A percentile compares a stretch with the other conserved stretches of the same genome.
These are phyloP conservation scores for Sextonia rubra DNA, from an alignment of 164 flowering plant genomes.

Conservation along the genomic window DNA sequence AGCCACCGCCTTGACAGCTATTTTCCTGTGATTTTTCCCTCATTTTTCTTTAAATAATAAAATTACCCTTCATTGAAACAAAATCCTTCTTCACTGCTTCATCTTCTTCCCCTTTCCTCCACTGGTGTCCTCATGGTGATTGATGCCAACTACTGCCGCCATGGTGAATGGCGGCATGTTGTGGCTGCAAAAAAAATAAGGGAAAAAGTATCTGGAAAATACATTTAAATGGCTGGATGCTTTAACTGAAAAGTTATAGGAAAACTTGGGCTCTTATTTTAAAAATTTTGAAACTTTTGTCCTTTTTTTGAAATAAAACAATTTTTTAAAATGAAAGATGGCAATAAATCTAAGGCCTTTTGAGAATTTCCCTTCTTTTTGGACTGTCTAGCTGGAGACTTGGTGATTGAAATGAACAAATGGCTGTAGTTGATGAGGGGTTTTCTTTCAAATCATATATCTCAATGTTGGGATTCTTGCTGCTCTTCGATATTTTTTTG, in stretches of 20 bases:
- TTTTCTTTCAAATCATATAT: not conserved
- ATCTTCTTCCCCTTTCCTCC: too few species aligned
- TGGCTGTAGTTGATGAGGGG: not conserved
- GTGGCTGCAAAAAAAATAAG: not conserved
- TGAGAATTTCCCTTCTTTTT: not conserved
- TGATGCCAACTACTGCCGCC: too few species aligned
- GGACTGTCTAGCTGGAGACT: not conserved
- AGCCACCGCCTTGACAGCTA: too few species aligned
- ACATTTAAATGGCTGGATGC: not conserved
- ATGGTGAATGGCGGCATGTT: not conserved
- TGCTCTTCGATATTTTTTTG: too few species aligned
- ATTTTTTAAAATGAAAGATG: too few species aligned
- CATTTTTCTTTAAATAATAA: too few species aligned
- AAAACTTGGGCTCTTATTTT: not conserved
- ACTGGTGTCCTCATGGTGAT: too few species aligned
- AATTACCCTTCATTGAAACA: too few species aligned
- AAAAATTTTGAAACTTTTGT: not conserved
- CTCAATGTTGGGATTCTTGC: not conserved
- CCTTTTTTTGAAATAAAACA: too few species aligned
- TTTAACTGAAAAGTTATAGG: not conserved
- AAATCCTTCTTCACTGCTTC: too few species aligned
- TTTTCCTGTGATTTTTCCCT: too few species aligned
- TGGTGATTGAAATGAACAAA: not conserved
- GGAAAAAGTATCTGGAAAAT: not conserved
- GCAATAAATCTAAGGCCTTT: too few species aligned